Conservation (phyloP, 371 early-diverging fungal species). For the Blakeslea trispora region DNA sequence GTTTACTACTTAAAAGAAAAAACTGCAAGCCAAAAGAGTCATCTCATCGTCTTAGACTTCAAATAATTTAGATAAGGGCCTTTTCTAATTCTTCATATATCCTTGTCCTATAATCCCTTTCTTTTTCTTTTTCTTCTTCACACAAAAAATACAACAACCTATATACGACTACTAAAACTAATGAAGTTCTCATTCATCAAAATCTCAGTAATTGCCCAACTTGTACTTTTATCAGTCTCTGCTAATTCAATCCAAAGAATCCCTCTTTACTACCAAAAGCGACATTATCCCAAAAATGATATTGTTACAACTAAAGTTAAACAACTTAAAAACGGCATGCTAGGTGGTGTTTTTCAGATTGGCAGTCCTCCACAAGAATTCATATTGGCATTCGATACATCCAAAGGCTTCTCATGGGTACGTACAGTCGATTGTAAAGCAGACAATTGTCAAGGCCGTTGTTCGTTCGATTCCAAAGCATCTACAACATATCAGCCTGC, state of each 20-base stretch:
- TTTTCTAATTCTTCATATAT: too few species aligned
- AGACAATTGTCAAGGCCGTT: slow-evolving; percentile 35
- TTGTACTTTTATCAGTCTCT: slow-evolving; percentile 10
- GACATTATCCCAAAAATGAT: slow-evolving; percentile 2
- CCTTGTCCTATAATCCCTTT: too few species aligned
- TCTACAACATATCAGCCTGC: slow-evolving; percentile 34
- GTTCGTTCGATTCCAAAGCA: slow-evolving; percentile 36
- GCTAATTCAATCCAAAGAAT: slow-evolving; percentile 22
- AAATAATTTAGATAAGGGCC: too few species aligned
- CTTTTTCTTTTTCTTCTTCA: too few species aligned
- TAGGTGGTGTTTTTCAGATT: slow-evolving; percentile 26
- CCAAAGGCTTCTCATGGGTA: slow-evolving; percentile 35
- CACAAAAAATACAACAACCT: too few species aligned
- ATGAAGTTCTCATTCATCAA: slow-evolving; percentile 2
- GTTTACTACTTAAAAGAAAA: too few species aligned
- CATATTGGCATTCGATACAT: slow-evolving; percentile 34
- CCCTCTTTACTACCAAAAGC: slow-evolving; percentile 19
- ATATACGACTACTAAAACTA: too few species aligned
- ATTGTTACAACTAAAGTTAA: slow-evolving; percentile 16
- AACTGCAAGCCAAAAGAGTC: too few species aligned
- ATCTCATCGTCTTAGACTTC: too few species aligned
- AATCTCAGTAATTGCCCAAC: slow-evolving; percentile 13
- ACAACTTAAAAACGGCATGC: slow-evolving; percentile 27
- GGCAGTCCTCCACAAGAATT: slow-evolving; percentile 37
- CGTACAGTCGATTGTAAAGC: slow-evolving; percentile 18